phyloP scores from a whole-genome alignment of 1,139 yeast species.

The Hansenula lynferdii region DNA sequence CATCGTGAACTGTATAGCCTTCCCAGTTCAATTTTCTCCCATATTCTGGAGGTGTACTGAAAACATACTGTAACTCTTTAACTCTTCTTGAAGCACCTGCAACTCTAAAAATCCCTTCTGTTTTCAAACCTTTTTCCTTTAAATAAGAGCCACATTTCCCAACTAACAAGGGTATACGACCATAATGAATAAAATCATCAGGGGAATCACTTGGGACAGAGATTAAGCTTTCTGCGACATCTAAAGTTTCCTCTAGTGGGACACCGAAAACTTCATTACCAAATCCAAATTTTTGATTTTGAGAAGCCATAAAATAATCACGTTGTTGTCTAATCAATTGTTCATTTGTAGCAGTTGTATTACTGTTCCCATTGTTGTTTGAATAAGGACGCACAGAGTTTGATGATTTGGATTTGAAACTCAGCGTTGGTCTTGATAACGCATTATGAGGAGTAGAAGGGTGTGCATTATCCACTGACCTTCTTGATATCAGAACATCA shows the following conservation, averaged over 20 bases:
- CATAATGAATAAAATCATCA: conserved; percentile 63
- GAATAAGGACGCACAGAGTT: conserved; percentile 44
- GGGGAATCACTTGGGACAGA: conserved; percentile 50
- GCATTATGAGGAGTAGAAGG: not conserved
- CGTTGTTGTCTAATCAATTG: conserved; percentile 45
- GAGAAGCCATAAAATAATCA: conserved; percentile 42
- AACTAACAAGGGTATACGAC: conserved; percentile 82
- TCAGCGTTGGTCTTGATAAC: conserved; percentile 36
- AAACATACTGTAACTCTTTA: conserved; percentile 76
- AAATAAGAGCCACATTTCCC: conserved; percentile 91
- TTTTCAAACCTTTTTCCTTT: conserved; percentile 68
- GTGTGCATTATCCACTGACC: not conserved
- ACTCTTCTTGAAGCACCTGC: conserved; percentile 91
- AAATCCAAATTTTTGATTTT: conserved; percentile 26
- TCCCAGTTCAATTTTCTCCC: conserved; percentile 90
- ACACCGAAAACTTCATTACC: conserved; percentile 73
- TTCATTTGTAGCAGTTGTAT: conserved; percentile 11
- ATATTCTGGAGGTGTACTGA: conserved; percentile 83
- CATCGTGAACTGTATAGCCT: conserved; percentile 96
- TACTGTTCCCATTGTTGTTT: conserved; percentile 28
- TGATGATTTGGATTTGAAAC: conserved; percentile 46
- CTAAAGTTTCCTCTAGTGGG: conserved; percentile 63
- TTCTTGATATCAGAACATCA: conserved; percentile 10
- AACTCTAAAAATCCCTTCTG: conserved; percentile 90
- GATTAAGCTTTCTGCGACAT: conserved; percentile 72